These are phyloP conservation scores for Magnolia kwangsiensis DNA, from an alignment of 164 flowering plant genomes.

Conservation along the genomic window DNA sequence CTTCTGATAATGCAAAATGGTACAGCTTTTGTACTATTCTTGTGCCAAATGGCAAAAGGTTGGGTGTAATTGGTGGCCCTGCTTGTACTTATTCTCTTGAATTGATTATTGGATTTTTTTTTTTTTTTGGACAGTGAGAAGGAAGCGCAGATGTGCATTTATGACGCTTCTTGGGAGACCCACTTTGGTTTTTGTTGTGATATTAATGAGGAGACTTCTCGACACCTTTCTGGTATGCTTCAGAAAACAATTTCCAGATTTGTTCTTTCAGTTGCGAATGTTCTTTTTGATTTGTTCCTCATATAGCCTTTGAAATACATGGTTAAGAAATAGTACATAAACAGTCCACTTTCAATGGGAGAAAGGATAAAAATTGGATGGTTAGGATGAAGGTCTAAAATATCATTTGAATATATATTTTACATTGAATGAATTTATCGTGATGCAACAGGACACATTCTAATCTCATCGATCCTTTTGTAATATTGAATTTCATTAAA, in stretches of 20 bases:
- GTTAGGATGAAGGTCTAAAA: neutral
- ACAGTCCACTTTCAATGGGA: neutral
- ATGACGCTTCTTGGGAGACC: slow-evolving; percentile 55
- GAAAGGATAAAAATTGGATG: neutral
- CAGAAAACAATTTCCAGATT: neutral
- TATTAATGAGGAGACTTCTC: slow-evolving; percentile 50
- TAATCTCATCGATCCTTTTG: too few species aligned
- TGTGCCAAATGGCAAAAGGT: neutral
- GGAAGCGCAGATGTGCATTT: slow-evolving; percentile 81
- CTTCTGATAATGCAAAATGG: neutral
- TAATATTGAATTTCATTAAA: too few species aligned
- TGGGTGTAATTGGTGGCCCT: neutral
- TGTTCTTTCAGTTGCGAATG: neutral
- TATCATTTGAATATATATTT: neutral
- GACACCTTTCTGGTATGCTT: slow-evolving; percentile 42
- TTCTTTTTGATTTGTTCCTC: neutral
- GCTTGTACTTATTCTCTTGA: neutral
- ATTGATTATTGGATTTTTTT: too few species aligned
- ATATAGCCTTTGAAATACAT: neutral
- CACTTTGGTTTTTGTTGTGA: slow-evolving; percentile 74
- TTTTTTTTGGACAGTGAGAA: slow-evolving; percentile 40
- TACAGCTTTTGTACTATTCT: neutral
- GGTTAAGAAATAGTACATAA: neutral
- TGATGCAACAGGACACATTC: neutral
- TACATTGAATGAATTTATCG: neutral